Evolutionary conservation across 179 eudicot genomes (phyloP), one percentile per base, ranked within the genome.

Genomic region (Patellifolia procumbens): DNA sequence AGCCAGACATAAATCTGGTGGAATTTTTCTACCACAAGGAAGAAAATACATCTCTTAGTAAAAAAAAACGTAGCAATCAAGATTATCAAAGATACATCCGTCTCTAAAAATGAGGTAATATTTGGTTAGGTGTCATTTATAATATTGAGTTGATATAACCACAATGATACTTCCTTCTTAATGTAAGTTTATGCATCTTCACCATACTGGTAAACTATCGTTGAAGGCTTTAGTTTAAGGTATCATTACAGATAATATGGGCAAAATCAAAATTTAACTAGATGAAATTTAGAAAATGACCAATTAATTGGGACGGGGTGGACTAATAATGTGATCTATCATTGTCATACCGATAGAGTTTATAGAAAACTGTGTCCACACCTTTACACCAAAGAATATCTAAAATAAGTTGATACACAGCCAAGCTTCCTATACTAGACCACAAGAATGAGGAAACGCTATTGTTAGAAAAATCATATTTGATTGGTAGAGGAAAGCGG

Each of bases 401-500:
- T 3, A 62, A 29, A 32, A 16, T 5, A 4, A 31, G 32, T 16
- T 16, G 5, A 62, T 62, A 62, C 37, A 68, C 45, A 35, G 8
- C 60, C 24, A 22, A 16, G n/a, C 20, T 0, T 11, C 7, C 42
- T 22, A 2, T 7, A 11, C 70, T 62, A 34, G 19, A 48, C 11
- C 32, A 64, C 22, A 34, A 31, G 9, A 26, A 68, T 17, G 60
- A 62, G 29, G 28, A 37, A 45, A 64, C 26, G 55, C 76, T 26
- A 61, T 48, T n/a, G n/a, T n/a, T n/a, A 59, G 24, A 28, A 66
- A 67, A 68, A 62, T n/a, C 0, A 62, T 62, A 59, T 8, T 24
- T 7, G 0, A 52, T 1, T 19, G 53, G 35, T 28, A 26, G 24
- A 70, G 55, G 79, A 58, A 71, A 35, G 70, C 39, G 75, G 71